These are phyloP conservation scores for Colletotrichum filicis DNA, from an alignment of 2,329 filamentous ascomycete genomes.

Conservation along the genomic window DNA sequence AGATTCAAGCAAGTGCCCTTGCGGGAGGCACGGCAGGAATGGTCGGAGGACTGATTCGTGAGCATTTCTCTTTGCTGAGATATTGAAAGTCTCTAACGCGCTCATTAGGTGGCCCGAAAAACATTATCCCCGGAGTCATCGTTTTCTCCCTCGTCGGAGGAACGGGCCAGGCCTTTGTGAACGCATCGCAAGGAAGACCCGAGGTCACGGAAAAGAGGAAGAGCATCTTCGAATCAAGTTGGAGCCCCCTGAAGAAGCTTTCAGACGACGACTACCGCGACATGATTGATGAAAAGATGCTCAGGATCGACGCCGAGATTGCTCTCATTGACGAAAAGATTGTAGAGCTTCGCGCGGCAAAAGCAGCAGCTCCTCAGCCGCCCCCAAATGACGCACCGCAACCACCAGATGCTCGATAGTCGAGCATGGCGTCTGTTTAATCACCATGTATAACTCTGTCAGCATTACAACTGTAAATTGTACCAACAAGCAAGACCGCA, in stretches of 20 bases:
- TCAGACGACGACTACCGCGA: constrained; percentile 78
- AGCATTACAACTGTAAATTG: neutral
- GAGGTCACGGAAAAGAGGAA: constrained; percentile 47
- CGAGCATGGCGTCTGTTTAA: too few species aligned
- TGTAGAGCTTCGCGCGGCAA: constrained; percentile 47
- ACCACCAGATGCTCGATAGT: neutral
- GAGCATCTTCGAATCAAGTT: constrained; percentile 68
- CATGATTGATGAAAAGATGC: constrained; percentile 76
- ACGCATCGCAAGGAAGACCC: constrained; percentile 40
- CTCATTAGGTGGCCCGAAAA: constrained; percentile 59
- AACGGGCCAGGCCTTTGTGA: constrained; percentile 51
- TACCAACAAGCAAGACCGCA: constrained; percentile 1
- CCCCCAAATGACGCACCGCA: neutral
- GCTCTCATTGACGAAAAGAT: constrained; percentile 83
- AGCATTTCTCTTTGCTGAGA: constrained; percentile 40
- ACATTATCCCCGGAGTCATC: constrained; percentile 62
- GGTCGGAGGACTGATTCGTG: constrained; percentile 66
- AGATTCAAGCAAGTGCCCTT: constrained; percentile 73
- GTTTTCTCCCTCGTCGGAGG: constrained; percentile 58
- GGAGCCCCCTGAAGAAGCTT: constrained; percentile 77
- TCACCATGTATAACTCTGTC: neutral
- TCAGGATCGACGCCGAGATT: constrained; percentile 80
- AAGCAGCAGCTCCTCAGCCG: neutral
- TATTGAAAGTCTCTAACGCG: constrained; percentile 9
- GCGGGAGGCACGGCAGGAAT: constrained; percentile 77